Conservation (phyloP, 768 basidiomycete genomes). For the Boletus tomentosulus region DNA sequence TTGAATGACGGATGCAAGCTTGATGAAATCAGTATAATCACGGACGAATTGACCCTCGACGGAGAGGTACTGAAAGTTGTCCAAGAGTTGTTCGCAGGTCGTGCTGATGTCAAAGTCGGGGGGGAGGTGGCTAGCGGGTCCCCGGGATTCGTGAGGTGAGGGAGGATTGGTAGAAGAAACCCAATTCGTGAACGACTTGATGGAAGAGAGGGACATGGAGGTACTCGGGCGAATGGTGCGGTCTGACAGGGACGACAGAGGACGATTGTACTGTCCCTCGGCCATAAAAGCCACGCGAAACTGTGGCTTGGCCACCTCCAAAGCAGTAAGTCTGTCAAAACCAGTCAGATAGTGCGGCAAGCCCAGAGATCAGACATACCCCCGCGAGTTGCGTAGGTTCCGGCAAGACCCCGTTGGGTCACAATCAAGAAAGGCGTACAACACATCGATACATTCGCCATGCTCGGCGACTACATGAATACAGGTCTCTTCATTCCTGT, state of each 20-base stretch:
- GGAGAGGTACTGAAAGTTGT: conserved; percentile 51
- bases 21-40: conserved; percentile 36
- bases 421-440: conserved; percentile 61
- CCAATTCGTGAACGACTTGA: conserved; percentile 43
- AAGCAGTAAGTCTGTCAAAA: conserved; percentile 45
- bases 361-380: conserved; percentile 42
- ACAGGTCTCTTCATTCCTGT: conserved; percentile 70
- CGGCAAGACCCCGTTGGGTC: conserved; percentile 54
- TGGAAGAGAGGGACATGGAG: conserved; percentile 41
- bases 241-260: conserved; percentile 51
- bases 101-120: conserved; percentile 44
- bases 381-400: conserved; percentile 64
- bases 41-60: conserved; percentile 37
- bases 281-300: conserved; percentile 59
- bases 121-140: conserved; percentile 35
- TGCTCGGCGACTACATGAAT: conserved; percentile 77
- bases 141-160: conserved; percentile 23
- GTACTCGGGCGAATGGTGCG: conserved; percentile 49
- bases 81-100: conserved; percentile 46
- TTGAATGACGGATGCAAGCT: conserved; percentile 43
- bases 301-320: conserved; percentile 65
- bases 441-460: conserved; percentile 59
- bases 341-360: not conserved
- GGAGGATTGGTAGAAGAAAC: conserved; percentile 14
- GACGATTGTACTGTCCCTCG: conserved; percentile 44